Conservation (phyloP, 164 flowering plant species). For the Protea cynaroides region DNA sequence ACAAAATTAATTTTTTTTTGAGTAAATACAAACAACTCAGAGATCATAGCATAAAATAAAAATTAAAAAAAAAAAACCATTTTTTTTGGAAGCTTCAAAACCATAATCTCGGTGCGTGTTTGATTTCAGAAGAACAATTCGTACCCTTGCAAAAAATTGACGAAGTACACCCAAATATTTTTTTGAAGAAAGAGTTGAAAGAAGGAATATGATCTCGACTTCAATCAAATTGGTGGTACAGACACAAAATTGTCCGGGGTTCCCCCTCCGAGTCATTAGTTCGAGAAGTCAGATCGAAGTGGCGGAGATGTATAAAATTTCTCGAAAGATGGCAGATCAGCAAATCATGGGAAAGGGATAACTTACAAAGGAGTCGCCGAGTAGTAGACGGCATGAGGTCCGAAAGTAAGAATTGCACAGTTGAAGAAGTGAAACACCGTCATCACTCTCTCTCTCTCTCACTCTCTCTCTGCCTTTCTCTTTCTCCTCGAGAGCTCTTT, state of each 20-base stretch:
- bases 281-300: slow-evolving; percentile 3
- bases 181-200: neutral
- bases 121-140: no score
- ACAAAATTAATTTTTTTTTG: neutral
- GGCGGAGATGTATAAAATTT: neutral
- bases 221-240: neutral
- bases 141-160: neutral
- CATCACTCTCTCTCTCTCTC: slow-evolving; percentile 29
- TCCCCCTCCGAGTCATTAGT: neutral
- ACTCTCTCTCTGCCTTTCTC: slow-evolving; percentile 14
- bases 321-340: slow-evolving; percentile 5
- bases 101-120: no score
- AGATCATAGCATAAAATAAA: no score
- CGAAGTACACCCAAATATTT: no score
- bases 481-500: neutral
- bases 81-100: no score
- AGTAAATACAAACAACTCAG: neutral
- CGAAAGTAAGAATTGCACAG: slow-evolving; percentile 93
- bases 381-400: slow-evolving; percentile 98
- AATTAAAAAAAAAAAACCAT: no score
- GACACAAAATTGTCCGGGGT: neutral
- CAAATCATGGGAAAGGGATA: neutral
- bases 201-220: neutral
- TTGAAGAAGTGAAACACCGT: slow-evolving; percentile 98
- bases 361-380: slow-evolving; percentile 93